These are phyloP conservation scores for Pistacia integerrima DNA, from an alignment of 345 rosid genomes.

Conservation along the genomic window DNA sequence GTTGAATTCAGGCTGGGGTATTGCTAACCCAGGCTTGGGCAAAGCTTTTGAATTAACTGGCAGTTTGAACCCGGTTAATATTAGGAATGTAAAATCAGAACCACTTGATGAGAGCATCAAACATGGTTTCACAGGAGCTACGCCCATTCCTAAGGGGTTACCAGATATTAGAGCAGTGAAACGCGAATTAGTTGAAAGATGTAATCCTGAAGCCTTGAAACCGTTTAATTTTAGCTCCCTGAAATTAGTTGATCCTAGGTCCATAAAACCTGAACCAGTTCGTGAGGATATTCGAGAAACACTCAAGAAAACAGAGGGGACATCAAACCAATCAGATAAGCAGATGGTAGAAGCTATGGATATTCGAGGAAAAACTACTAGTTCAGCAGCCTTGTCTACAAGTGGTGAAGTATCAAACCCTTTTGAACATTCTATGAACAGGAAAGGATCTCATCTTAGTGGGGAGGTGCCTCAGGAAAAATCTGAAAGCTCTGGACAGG, in stretches of 20 bases:
- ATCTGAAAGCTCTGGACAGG: slow-evolving; percentile 26
- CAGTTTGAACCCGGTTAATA: slow-evolving; percentile 25
- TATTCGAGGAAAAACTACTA: slow-evolving; percentile 20
- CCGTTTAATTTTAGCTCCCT: slow-evolving; percentile 24
- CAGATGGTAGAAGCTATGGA: slow-evolving; percentile 14
- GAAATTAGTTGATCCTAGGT: slow-evolving; percentile 32
- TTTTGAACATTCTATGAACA: slow-evolving; percentile 17
- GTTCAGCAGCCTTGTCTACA: slow-evolving; percentile 28
- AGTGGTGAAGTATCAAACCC: slow-evolving; percentile 18
- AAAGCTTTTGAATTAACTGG: slow-evolving; percentile 21
- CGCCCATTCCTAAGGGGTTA: slow-evolving; percentile 13
- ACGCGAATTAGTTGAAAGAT: slow-evolving; percentile 42
- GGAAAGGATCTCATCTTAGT: slow-evolving; percentile 19
- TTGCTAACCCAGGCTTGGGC: slow-evolving; percentile 25
- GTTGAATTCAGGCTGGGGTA: slow-evolving; percentile 15
- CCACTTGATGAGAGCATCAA: slow-evolving; percentile 47
- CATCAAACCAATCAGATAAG: slow-evolving; percentile 29
- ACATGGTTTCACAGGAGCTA: slow-evolving; percentile 25
- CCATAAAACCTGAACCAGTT: slow-evolving; percentile 56
- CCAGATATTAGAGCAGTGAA: slow-evolving; percentile 36
- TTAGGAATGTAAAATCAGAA: slow-evolving; percentile 59
- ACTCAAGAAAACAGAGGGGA: slow-evolving; percentile 29
- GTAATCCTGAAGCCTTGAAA: slow-evolving; percentile 23
- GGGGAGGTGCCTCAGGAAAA: slow-evolving; percentile 24
- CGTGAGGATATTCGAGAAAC: slow-evolving; percentile 34